phyloP scores from a whole-genome alignment of 2,329 filamentous ascomycete genomes.

The Coniella vitis region DNA sequence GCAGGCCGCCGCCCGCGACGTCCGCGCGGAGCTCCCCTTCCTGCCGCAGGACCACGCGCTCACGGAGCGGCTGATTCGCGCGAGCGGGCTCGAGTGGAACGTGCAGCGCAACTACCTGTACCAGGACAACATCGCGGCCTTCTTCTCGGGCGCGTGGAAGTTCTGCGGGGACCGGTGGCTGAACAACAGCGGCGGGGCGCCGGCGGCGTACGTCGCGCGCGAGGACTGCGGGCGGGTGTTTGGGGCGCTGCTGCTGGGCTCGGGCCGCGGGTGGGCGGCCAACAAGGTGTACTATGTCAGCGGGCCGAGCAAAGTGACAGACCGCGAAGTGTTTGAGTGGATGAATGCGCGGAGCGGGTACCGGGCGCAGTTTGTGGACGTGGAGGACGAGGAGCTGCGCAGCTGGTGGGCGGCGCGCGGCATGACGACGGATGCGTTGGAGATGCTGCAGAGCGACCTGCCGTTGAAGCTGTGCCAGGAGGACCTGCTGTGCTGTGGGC shows the following conservation, averaged over 20 bases:
- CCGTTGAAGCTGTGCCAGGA: constrained; percentile 18
- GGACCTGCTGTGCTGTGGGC: constrained; percentile 18
- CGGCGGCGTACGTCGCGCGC: constrained; percentile 18
- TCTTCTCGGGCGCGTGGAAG: constrained; percentile 16
- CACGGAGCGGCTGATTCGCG: constrained; percentile 17
- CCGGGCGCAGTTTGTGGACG: constrained; percentile 14
- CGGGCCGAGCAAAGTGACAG: constrained; percentile 17
- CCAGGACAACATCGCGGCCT: constrained; percentile 17
- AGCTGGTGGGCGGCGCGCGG: constrained; percentile 14
- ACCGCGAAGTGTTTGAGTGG: constrained; percentile 18
- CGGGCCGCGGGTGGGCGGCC: constrained; percentile 8
- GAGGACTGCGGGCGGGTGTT: constrained; percentile 19
- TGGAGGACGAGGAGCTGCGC: constrained; percentile 18
- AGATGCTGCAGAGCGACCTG: constrained; percentile 14
- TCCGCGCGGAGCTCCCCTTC: constrained; percentile 15
- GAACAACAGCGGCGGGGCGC: constrained; percentile 16
- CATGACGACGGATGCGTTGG: constrained; percentile 14
- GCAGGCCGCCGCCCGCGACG: background rate
- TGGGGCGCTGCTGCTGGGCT: constrained; percentile 18
- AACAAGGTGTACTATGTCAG: constrained; percentile 16
- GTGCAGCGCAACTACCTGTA: constrained; percentile 21
- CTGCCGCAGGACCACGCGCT: constrained; percentile 19
- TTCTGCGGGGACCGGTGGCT: constrained; percentile 18
- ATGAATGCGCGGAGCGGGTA: constrained; percentile 18
- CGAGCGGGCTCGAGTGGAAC: constrained; percentile 17